Base-by-base conservation (phyloP, 2,329 filamentous ascomycete species). In the Coniella vitis region DNA sequence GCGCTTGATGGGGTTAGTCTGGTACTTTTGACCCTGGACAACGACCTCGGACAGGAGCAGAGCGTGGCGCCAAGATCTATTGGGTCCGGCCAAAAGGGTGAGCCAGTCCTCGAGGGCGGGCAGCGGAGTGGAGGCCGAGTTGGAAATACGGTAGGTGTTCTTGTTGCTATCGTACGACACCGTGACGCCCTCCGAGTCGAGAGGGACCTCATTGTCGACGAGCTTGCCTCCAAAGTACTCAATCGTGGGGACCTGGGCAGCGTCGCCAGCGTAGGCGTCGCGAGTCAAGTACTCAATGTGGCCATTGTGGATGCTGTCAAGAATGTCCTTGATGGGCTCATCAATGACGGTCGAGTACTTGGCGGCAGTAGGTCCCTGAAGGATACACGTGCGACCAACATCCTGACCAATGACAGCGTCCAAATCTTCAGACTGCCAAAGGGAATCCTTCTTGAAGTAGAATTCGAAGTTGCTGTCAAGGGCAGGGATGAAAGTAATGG, bases 401-500 rank as follows among this genome's bases (percentile, higher is more conserved):
- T 98, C 94, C 69, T 97, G 93, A 58, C 78, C 91, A 53, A 96
- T 90, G 50, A 98, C 90, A 47, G 93, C 93, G 61, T 94, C 91
- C 10, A 98, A 76, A 62, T 98, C 93, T 69, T 98, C 93, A 1
- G 93, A 97, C 70, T 98, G 93, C 93, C 93, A 98, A 7, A 98
- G 79, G 1, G 93, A 98, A 67, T 98, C 93, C 75, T 98, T 98
- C 83, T 98, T 98, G 84, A 98, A 98, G 75, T 89, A 98, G 71
- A 94, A 95, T 65, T 98, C 93, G 58, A 98, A 98, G 65, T 91
- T 95, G 55, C 95, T 90, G 60, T 98, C 93, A 19, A 98, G 77
- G n/a, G 86, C 77, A 4, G 93, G 93, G 25, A 98, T 90, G 64
- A 98, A 98, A 1, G 91, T 93, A 22, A 94, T 87, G 2, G 93